Base-by-base conservation (phyloP, 2,329 filamentous ascomycete species). In the Fusarium scirpi region DNA sequence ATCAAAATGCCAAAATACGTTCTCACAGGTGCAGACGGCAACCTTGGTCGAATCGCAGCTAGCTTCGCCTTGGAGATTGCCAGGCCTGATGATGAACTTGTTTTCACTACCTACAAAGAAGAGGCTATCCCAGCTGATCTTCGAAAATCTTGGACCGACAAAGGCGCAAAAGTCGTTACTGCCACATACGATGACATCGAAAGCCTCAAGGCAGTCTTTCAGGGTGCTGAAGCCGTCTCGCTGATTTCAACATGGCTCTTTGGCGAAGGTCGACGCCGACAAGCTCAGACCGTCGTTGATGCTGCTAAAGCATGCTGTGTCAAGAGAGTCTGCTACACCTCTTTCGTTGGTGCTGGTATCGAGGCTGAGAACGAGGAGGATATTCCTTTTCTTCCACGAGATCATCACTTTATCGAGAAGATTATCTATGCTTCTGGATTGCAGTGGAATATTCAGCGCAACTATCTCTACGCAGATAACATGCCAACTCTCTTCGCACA, bases 221-320 rank as follows among this genome's bases (percentile, higher is more conserved):
- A 70, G 11, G 74, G 72, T 4, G 71, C 74, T n/a, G 60, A 76
- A 45, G 69, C 73, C 15, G 70, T 75, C 4, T 71, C 73, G 5
- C 38, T 75, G 22, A 71, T 75, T 18, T 75, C 73, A 3, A 75
- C 73, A 0, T 75, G 73, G 72, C 60, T 75, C 8, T 72, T 75
- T 6, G 73, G 73, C 3, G 64, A 72, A 27, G 73, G 70, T 0
- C 63, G 73, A 22, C 69, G 71, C 16, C 62, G 58, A 2, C 73
- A 75, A 11, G 73, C 73, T 0, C 65, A 61, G 11, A 72, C 63
- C 6, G 73, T 71, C 1, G 65, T 75, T 27, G 62, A 75, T 7
- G 69, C 72, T 16, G 72, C 73, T 5, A 75, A 75, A n/a, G 58
- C 29, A 8, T 74, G 69, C 6, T 71, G 69, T 2, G 72, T 75